Percentiles rank a stretch among this genome's conserved stretches.
These are phyloP conservation scores for Phytophthora aleatoria DNA, from an alignment of 352 stramenopile species.

Conservation along the genomic window DNA sequence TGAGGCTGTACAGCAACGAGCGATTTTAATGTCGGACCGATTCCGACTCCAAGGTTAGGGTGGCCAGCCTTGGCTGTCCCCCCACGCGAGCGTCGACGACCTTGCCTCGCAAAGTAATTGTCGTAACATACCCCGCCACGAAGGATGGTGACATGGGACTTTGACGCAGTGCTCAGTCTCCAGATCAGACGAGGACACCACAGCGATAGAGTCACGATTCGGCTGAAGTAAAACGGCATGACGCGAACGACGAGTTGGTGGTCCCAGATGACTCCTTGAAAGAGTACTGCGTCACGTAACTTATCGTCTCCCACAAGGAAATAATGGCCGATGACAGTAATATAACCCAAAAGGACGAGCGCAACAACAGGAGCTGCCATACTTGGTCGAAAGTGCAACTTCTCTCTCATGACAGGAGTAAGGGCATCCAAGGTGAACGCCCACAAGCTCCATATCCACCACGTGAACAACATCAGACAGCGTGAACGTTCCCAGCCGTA, in stretches of 20 bases:
- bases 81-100: neutral
- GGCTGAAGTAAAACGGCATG: conserved; percentile 2
- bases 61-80: neutral
- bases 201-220: conserved; percentile 1
- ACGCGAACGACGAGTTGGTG: neutral
- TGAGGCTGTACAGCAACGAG: neutral
- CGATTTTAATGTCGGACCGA: neutral
- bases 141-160: neutral
- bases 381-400: neutral
- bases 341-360: neutral
- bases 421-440: neutral
- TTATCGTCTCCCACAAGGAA: neutral
- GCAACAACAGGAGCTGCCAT: conserved; percentile 3
- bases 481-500: neutral
- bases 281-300: neutral
- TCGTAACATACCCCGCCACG: neutral
- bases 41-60: neutral
- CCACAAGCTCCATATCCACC: conserved; percentile 1
- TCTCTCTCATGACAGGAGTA: neutral
- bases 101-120: neutral
- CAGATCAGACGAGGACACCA: conserved; percentile 1
- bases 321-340: neutral
- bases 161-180: neutral
- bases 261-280: neutral
- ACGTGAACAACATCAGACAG: neutral